Conservation (phyloP, 805 yeast genomes). For the Isabelozyma heimii region DNA sequence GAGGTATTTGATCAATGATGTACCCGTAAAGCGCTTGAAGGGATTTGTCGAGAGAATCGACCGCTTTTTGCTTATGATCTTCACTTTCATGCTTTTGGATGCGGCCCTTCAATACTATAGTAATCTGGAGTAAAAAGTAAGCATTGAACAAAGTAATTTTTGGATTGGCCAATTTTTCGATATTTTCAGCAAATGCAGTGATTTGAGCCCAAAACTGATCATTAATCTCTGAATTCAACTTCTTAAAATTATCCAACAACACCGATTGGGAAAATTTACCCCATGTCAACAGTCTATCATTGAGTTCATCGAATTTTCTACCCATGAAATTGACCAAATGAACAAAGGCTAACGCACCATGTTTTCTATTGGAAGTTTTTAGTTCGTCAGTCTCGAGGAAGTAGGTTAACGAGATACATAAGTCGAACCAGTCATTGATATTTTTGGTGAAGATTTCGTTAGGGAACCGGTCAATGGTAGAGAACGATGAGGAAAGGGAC, state of each 20-base stretch:
- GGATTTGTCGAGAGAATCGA: neutral
- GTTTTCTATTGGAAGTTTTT: neutral
- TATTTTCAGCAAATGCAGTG: slow-evolving; percentile 3
- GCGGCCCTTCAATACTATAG: slow-evolving; percentile 1
- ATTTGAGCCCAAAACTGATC: slow-evolving; percentile 9
- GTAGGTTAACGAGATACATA: slow-evolving; percentile 2
- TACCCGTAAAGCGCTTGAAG: neutral
- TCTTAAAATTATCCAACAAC: slow-evolving; percentile 11
- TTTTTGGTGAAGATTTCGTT: slow-evolving; percentile 1
- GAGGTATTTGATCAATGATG: neutral
- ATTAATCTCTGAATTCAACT: slow-evolving; percentile 6
- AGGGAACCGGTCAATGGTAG: neutral
- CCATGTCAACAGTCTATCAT: slow-evolving; percentile 6
- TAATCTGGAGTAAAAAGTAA: slow-evolving; percentile 9
- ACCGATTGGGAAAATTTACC: slow-evolving; percentile 13
- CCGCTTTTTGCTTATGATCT: neutral
- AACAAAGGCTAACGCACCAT: neutral
- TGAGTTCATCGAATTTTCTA: neutral
- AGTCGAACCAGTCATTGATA: slow-evolving; percentile 15
- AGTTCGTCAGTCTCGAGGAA: neutral
- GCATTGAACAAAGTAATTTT: slow-evolving; percentile 1
- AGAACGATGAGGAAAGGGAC: neutral
- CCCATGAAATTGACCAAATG: neutral
- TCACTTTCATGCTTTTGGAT: neutral
- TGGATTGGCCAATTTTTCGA: neutral